Base-by-base conservation (phyloP, 1,139 yeast genomes). In the Hemisphaericaspora subhashii region DNA sequence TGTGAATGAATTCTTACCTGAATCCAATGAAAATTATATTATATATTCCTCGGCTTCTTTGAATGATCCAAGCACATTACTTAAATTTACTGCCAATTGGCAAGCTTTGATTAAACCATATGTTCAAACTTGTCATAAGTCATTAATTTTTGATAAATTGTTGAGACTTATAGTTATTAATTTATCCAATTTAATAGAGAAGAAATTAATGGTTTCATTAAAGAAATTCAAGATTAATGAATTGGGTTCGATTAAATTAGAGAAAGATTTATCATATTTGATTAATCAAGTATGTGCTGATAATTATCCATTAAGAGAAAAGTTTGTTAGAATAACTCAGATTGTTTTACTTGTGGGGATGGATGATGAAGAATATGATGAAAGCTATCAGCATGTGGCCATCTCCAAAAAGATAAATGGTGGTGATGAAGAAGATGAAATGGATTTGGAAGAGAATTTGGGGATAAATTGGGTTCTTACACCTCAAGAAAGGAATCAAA, bases 391-490 rank as follows among this genome's bases (percentile, higher is more conserved):
- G 30, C 58, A 52, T 22, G 39, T 39, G 9, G 35, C 23, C 15
- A 21, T 4, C 17, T 24, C 35, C 11, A 30, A 36, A n/a, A 21
- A 10, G 12, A 38, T 23, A 13, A 36, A 32, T 17, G 35, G 46
- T 34, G 36, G 27, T 8, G 33, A 36, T 10, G 38, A 17, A 9
- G 28, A 36, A 29, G 39, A 23, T 9, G 38, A 35, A 9, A 34
- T 33, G 9, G 42, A 40, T 11, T 75, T 73, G 35, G 75, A 67
- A 33, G 59, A 60, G 8, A 51, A 45, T n/a, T 39, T 53, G 26
- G 82, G 81, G 7, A 78, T 85, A 37, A 81, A 82, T 43, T 89
- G 96, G 96, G 83, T 84, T 0, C 65, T 89, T 48, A 81, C 87
- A 12, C 88, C 89, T 5, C 78, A 74, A 29, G 97, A 90, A 52